Evolutionary conservation across 441 rosid genomes (phyloP).

Genomic region (Jatropha podagrica): DNA sequence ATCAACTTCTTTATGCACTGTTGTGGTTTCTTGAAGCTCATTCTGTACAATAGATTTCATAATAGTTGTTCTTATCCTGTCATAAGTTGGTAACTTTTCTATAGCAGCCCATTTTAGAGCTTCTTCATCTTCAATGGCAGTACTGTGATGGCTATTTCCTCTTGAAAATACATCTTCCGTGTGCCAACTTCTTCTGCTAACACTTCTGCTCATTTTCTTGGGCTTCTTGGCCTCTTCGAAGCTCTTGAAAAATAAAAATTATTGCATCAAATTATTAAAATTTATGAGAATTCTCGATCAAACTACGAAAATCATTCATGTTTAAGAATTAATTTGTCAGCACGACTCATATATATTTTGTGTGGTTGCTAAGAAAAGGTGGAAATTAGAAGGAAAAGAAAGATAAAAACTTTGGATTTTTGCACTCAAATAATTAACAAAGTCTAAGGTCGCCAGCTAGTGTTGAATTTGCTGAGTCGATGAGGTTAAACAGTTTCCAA

Average conservation of each 20-base stretch:
- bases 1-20: conserved; percentile 47
- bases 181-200: conserved; percentile 16
- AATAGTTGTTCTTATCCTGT: conserved; percentile 61
- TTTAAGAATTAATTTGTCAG: too few relatives aligned
- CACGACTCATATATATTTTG: not conserved
- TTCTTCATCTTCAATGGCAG: conserved; percentile 61
- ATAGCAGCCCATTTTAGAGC: conserved; percentile 51
- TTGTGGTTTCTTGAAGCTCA: conserved; percentile 19
- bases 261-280: too few relatives aligned
- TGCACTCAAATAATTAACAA: not conserved
- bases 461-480: not conserved
- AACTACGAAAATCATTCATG: too few relatives aligned
- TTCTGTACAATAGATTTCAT: conserved; percentile 40
- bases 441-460: not conserved
- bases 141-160: conserved; percentile 30
- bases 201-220: conserved; percentile 8
- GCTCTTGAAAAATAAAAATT: not conserved
- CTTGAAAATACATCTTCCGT: conserved; percentile 25
- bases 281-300: too few relatives aligned
- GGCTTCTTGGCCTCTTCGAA: too few relatives aligned
- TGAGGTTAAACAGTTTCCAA: not conserved
- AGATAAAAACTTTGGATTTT: not conserved
- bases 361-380: conserved; percentile 11
- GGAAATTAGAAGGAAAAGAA: not conserved
- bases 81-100: conserved; percentile 54